Base-by-base conservation (phyloP, 1,284 basidiomycete species). In the Schizophyllum amplum region DNA sequence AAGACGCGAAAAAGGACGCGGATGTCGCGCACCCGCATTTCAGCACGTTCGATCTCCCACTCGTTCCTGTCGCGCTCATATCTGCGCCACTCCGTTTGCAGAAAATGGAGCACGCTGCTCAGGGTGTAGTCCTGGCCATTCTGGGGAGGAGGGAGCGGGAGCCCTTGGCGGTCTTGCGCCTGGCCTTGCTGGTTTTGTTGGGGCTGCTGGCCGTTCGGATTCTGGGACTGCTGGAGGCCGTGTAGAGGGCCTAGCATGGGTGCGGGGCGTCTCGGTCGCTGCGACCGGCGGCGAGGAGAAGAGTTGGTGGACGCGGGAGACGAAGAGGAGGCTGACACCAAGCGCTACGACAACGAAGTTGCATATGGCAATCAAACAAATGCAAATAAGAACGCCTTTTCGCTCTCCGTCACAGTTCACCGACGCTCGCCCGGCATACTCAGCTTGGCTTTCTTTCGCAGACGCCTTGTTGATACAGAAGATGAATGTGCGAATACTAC, bases 41-140 rank as follows among this genome's bases (percentile, higher is more conserved):
- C 96, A 33, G 97, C 96, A 64, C 96, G 80, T 75, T 99, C 96
- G 67, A 99, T 99, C 79, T 98, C 96, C 96, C 95, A 99, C 73
- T 98, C 95, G 71, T 99, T 99, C 66, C 96, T 83, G 75, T 99
- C 95, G 69, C 93, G 87, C 71, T 98, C 95, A 69, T 94, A 95
- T 60, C 93, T 81, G 61, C 97, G 81, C 93, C 95, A 98, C 79
- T 99, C 97, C 55, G 92, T 93, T 75, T 99, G 97, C 52, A 99
- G 81, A 72, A 94, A 98, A 75, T 99, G 96, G 59, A 99, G 80
- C 58, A 98, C 94, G 68, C 87, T 92, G 7, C 95, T 94, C 58
- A 99, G 86, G 49, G 91, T 96, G 72, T 91, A 92, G 72, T 94
- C 91, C 69, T 91, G 86, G 62, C 87, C 87, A 67, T 86, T 90